Evolutionary conservation across 2,329 filamentous ascomycete species (phyloP).

Genomic region (Talaromyces marneffei): DNA sequence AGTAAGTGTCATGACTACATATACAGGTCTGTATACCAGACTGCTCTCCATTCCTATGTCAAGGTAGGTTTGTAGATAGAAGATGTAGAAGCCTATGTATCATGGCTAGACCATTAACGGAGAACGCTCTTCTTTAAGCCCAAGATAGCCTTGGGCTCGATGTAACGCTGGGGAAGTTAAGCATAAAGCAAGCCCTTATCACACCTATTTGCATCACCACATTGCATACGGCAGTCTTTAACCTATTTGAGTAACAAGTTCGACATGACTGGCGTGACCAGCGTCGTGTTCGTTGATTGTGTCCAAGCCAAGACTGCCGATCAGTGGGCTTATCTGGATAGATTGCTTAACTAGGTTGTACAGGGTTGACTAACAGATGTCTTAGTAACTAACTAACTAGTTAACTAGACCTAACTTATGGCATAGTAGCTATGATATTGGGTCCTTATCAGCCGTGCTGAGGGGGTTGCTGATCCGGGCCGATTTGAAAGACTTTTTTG

Average conservation of each 20-base stretch:
- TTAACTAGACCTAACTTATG: no score
- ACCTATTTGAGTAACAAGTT: not conserved
- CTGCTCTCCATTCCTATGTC: no score
- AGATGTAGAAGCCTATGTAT: no score
- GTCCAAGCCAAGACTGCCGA: slow-evolving; percentile 1
- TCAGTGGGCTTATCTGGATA: slow-evolving; percentile 2
- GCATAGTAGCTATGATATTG: not conserved
- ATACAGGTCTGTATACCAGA: no score
- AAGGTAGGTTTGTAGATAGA: no score
- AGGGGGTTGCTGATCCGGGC: not conserved
- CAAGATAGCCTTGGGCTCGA: not conserved
- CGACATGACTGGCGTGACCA: no score
- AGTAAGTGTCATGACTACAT: no score
- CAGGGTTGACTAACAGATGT: not conserved
- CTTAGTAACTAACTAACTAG: no score
- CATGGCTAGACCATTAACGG: not conserved
- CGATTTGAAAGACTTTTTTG: not conserved
- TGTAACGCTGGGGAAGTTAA: not conserved
- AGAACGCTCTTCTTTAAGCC: not conserved
- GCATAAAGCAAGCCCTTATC: not conserved
- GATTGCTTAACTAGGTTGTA: not conserved
- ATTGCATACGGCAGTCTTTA: not conserved
- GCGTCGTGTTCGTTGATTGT: not conserved
- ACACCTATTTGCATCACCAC: not conserved
- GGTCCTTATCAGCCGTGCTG: not conserved